Base-by-base conservation (phyloP, 257 asterid species). In the Paraleonurus japonicus region DNA sequence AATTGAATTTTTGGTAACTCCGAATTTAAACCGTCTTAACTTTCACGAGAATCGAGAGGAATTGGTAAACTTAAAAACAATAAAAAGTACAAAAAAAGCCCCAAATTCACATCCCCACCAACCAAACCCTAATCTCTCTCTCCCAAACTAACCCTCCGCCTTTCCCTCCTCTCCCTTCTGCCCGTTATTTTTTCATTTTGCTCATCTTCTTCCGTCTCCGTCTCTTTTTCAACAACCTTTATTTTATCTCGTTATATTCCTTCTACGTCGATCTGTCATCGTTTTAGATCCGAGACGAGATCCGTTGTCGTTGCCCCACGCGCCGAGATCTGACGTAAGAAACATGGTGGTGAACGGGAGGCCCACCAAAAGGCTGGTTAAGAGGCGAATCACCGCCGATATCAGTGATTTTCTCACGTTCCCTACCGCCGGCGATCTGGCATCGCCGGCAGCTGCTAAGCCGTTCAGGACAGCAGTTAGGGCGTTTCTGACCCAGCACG, bases 381-480 rank as follows among this genome's bases (percentile, higher is more conserved):
- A 90, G 81, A 71, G 92, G 80, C 83, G 97, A 13, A 90, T 90
- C 19, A 90, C 96, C 33, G 96, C 96, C 8, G 96, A 88, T 41
- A 87, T 88, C 59, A 75, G 79, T 23, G 94, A 90, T 54, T 86
- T 90, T 74, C 81, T 86, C 7, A 84, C 88, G 67, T 90, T 90
- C 63, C 90, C 91, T 17, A 74, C 85, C 23, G 85, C 74, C 59
- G 82, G 65, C 47, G 90, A 78, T 10, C 73, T 71, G 26, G 71
- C 13, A 13, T 61, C 66, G 58, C 76, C 76, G 65, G 72, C 69
- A 27, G 81, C 67, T 20, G 66, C 67, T 12, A 83, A 72, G 20
- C 96, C 96, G 6, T 93, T 93, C 50, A 81, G 98, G 82, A 73
- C 73, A 0, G 67, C 81, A 72, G 95, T 93, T 0, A 79, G 78